These are phyloP conservation scores for Diaporthe helianthi DNA, from an alignment of 2,329 filamentous ascomycete genomes.

Conservation along the genomic window DNA sequence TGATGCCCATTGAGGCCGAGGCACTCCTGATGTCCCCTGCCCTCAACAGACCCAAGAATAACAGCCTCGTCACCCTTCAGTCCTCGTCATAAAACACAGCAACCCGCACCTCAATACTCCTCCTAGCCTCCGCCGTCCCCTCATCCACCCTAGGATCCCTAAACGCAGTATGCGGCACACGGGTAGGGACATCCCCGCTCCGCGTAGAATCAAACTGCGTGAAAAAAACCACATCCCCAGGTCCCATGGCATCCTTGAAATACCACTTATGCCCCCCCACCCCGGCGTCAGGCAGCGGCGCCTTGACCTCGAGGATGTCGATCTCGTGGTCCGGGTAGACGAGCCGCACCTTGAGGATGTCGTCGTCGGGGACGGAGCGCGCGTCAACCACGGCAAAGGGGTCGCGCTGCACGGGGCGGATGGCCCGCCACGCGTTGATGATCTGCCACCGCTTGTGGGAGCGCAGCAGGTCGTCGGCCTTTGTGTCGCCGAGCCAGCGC, in stretches of 20 bases:
- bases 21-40: no score
- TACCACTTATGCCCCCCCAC: constrained; percentile 38
- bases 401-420: constrained; percentile 44
- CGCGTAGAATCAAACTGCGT: constrained; percentile 39
- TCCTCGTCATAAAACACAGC: constrained; percentile 54
- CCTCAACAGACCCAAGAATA: no score
- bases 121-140: constrained; percentile 48
- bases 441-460: constrained; percentile 18
- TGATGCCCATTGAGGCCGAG: no score
- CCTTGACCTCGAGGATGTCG: constrained; percentile 45
- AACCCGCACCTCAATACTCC: constrained; percentile 64
- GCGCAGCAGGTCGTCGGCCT: constrained; percentile 6
- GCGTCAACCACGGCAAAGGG: constrained; percentile 52
- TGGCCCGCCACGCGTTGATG: constrained; percentile 22
- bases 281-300: constrained; percentile 37
- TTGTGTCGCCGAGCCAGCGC: constrained; percentile 5
- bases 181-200: constrained; percentile 54
- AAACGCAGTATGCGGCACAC: constrained; percentile 63
- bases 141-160: constrained; percentile 51
- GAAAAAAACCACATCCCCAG: constrained; percentile 35
- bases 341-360: constrained; percentile 7
- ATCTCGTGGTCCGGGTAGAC: constrained; percentile 48
- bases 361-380: constrained; percentile 39
- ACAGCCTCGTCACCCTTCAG: background rate
- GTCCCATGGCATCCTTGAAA: constrained; percentile 30